Base-by-base conservation (phyloP, 2,329 filamentous ascomycete species). In the Talaromyces sp. region DNA sequence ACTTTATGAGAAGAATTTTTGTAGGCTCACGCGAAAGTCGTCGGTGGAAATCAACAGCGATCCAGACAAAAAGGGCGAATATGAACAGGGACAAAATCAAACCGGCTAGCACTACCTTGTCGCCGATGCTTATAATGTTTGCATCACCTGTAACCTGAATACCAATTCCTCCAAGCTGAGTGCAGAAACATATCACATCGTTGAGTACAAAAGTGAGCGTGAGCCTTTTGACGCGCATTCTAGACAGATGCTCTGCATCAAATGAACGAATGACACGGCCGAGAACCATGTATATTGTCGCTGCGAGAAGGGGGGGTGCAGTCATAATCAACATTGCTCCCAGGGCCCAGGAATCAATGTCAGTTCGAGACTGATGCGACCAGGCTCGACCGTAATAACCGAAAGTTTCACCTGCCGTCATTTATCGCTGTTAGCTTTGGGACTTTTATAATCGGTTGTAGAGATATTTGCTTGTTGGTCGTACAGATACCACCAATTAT, bases 281-380 rank as follows among this genome's bases (percentile, higher is more conserved):
- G 1, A 80, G 74, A 16, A 72, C 62, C 75, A 78, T 79, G 66
- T 79, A 68, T 55, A 65, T 66, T 10, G 65, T 67, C 0, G 75
- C 79, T 8, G 79, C 75, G 53, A 78, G 73, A 4, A 81, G 68
- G 0, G 76, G 72, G 0, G 79, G 77, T 0, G 76, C 73, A 10
- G 79, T 68, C 3, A 80, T 71, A 51, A 78, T 72, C 28, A 76
- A 68, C 60, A 78, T 70, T 33, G 72, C 69, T 61, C 79, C 77
- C 0, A 76, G 68, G 0, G 72, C 70, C 68, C 73, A 79, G 1
- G 74, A 64, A 0, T 56, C 56, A 33, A 72, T 71, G 1, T 66
- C 61, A 0, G 67, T 68, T 28, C 61, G 63, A 60, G 67, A 57
- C 53, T 72, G 52, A 55, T 76, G 73, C 0, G 73, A 72, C 66